phyloP scores from a whole-genome alignment of 2,329 filamentous ascomycete genomes.

The Monilinia laxa region DNA sequence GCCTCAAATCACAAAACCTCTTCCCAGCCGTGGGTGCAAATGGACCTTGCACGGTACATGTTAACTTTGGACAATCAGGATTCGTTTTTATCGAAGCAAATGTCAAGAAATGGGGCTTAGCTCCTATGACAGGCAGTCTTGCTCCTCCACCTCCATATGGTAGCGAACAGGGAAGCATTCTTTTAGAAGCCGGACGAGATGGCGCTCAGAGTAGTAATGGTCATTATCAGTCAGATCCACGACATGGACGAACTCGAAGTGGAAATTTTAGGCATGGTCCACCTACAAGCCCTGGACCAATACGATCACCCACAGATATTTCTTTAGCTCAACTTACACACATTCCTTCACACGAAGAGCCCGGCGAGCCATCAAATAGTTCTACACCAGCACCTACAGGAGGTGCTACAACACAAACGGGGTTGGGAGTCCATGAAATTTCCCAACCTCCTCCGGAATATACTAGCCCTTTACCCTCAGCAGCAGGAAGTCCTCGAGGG shows the following conservation, averaged over 20 bases:
- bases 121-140: slow-evolving; percentile 91
- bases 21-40: slow-evolving; percentile 97
- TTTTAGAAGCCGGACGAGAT: slow-evolving; percentile 79
- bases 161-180: slow-evolving; percentile 92
- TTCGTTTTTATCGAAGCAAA: slow-evolving; percentile 99
- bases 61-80: slow-evolving; percentile 96
- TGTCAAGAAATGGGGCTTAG: slow-evolving; percentile 98
- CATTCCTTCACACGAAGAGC: slow-evolving; percentile 65
- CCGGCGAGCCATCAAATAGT: slow-evolving; percentile 49
- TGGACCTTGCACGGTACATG: slow-evolving; percentile 87
- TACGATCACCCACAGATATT: slow-evolving; percentile 91
- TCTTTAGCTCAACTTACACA: slow-evolving; percentile 84
- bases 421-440: slow-evolving; percentile 46
- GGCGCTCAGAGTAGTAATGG: slow-evolving; percentile 47
- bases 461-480: slow-evolving; percentile 61
- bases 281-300: slow-evolving; percentile 83
- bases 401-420: slow-evolving; percentile 27
- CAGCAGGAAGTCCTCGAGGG: slow-evolving; percentile 47
- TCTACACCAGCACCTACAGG: slow-evolving; percentile 35
- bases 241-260: slow-evolving; percentile 72
- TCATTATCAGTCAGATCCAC: slow-evolving; percentile 41
- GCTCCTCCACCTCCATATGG: slow-evolving; percentile 96
- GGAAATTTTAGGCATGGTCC: slow-evolving; percentile 71
- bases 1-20: slow-evolving; percentile 91
- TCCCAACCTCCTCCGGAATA: slow-evolving; percentile 70